phyloP scores from a whole-genome alignment of 768 basidiomycete species.

The Termitomyces bulborhizus region DNA sequence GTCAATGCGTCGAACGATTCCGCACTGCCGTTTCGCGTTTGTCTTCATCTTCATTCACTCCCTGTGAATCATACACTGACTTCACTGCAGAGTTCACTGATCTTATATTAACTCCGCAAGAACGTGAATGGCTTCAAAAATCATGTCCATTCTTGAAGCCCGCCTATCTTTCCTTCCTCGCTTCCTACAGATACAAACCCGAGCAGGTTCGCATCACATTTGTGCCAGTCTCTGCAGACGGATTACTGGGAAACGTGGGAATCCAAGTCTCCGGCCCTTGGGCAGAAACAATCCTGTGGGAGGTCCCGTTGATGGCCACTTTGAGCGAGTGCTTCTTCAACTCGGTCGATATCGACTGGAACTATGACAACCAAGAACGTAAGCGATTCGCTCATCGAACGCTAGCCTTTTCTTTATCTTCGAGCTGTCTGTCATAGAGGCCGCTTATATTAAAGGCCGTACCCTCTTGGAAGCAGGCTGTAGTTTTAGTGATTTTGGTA shows the following conservation, averaged over 20 bases:
- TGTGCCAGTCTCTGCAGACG: conserved; percentile 46
- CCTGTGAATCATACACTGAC: neutral
- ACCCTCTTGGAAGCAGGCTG: conserved; percentile 60
- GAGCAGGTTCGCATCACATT: conserved; percentile 67
- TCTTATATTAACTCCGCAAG: conserved; percentile 52
- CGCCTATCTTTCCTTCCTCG: conserved; percentile 74
- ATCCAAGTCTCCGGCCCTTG: conserved; percentile 72
- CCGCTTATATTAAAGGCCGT: conserved; percentile 67
- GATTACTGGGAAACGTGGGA: conserved; percentile 54
- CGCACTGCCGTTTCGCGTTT: conserved; percentile 48
- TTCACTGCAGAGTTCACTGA: conserved; percentile 53
- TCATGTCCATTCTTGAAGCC: conserved; percentile 71
- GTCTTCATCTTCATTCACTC: conserved; percentile 15
- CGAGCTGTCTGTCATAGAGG: conserved; percentile 35
- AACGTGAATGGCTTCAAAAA: conserved; percentile 58
- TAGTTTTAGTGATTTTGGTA: conserved; percentile 81
- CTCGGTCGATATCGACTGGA: conserved; percentile 75
- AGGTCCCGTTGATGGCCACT: conserved; percentile 91
- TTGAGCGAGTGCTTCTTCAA: conserved; percentile 88
- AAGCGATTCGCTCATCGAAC: conserved; percentile 6
- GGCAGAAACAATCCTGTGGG: conserved; percentile 88
- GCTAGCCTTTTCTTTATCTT: neutral
- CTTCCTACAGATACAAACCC: conserved; percentile 63
- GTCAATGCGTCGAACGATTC: conserved; percentile 56
- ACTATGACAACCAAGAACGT: conserved; percentile 78